Evolutionary conservation across 495 filamentous ascomycete species (phyloP), one percentile per base, ranked within the genome.

Genomic region (Penicillium nucicola): DNA sequence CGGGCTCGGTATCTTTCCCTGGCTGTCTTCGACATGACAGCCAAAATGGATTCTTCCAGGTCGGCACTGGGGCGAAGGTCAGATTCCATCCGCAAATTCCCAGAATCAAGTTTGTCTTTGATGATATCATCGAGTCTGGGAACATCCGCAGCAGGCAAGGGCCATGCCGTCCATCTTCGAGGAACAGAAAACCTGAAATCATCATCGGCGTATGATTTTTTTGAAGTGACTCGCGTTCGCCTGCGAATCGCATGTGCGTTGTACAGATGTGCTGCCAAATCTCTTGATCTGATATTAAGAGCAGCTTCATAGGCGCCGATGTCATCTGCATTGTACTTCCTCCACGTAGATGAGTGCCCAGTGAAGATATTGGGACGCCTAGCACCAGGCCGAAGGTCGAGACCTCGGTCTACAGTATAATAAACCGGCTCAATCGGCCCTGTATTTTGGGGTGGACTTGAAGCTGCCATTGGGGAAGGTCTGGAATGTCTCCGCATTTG

Each of bases 141-240:
- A 14, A 91, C 86, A 7, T 74, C 67, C 10, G 71, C 61, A 17
- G 76, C 72, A 13, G 65, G 66, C 67, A 91, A 55, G 15, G 90
- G 90, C 90, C 90, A 96, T 1, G 88, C 86, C 3, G 85, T 85
- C 89, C 89, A 95, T 25, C 42, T 17, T 47, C 74, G 79, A 5
- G 72, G 74, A 14, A 81, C 77, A 13, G 33, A 51, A 13, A 40
- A 57, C 37, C 30, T 55, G 1, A 61, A 57, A 30, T 56, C 43
- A 35, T 66, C 55, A 57, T 65, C 48, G 13, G 15, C 25, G 15
- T 60, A 51, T 50, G 70, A 64, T 17, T 58, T 41, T 33, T 55
- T 33, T 47, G 64, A n/a, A 50, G 48, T 40, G 14, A 53, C 36
- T 52, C 54, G 65, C 5, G 68, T 59, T 23, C 77, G 64, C 12